Conservation (phyloP, 2,329 filamentous ascomycete genomes). For the Verticillium isaacii region DNA sequence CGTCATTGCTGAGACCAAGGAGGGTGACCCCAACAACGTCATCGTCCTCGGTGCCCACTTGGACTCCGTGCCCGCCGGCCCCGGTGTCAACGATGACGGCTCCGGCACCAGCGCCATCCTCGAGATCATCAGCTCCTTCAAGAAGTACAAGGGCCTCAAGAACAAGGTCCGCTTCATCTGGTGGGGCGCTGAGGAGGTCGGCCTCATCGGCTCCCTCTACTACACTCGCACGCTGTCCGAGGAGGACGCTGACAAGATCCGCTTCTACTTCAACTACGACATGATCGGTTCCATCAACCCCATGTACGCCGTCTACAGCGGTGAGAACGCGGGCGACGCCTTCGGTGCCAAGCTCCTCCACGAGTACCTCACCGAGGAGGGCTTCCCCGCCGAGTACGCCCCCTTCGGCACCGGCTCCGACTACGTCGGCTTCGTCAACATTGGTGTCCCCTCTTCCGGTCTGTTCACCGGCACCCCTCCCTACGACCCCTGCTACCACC, state of each 20-base stretch:
- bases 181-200: constrained; percentile 39
- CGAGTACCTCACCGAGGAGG: constrained; percentile 29
- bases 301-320: constrained; percentile 32
- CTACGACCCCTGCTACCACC: constrained; percentile 33
- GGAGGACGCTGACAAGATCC: constrained; percentile 47
- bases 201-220: constrained; percentile 37
- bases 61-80: constrained; percentile 32
- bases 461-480: constrained; percentile 33
- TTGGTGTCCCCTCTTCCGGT: constrained; percentile 33
- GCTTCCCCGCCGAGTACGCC: constrained; percentile 23
- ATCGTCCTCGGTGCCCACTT: constrained; percentile 37
- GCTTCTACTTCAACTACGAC: constrained; percentile 67
- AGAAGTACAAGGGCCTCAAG: constrained; percentile 30
- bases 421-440: constrained; percentile 33
- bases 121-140: constrained; percentile 30
- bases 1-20: constrained; percentile 36
- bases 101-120: constrained; percentile 31
- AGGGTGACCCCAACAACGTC: constrained; percentile 35
- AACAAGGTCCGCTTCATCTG: constrained; percentile 39
- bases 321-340: constrained; percentile 29
- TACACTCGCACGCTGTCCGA: constrained; percentile 30
- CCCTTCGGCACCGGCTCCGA: constrained; percentile 32
- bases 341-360: constrained; percentile 27
- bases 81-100: constrained; percentile 37
- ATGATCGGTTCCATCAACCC: constrained; percentile 55